Base-by-base conservation (phyloP, 2,329 filamentous ascomycete species). In the Pleurostoma richardsiae region DNA sequence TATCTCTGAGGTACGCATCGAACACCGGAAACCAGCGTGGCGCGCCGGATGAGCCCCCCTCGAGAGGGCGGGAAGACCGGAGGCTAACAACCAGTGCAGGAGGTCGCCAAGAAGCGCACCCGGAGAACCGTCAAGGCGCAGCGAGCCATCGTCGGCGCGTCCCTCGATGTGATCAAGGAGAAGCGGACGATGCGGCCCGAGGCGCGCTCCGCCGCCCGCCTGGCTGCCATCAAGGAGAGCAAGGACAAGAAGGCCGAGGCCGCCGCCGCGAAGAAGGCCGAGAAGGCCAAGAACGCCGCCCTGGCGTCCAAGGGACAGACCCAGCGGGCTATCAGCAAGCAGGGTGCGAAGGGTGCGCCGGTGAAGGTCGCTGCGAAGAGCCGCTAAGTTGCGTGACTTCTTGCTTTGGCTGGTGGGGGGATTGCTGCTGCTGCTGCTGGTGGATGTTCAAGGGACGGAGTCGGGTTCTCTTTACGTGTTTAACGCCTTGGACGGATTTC, bases 131-230 rank as follows among this genome's bases (percentile, higher is more conserved):
- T 99, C 79, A 99, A 99, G 88, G 75, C 88, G 74, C 94, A 99
- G 85, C 91, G 94, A 82, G 92, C 87, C 71, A 95, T 99, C 74
- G 94, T 99, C 64, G 94, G 94, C 83, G 94, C 94, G 62, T 96
- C 94, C 56, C 91, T 99, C 74, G 94, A 99, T 72, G 90, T 97
- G 69, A 97, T 99, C 85, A 97, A 96, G 86, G 94, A 99, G 86
- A 90, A 90, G 79, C 91, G 94, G 69, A 75, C 82, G 64, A 85
- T 90, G 82, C 90, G 94, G 73, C 94, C 94, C 63, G 94, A 97
- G 81, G 92, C 90, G 70, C 91, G 94, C 72, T 81, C 84, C 65
- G 94, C 94, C 66, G 91, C 90, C 69, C 92, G 94, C 69, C 78
- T 81, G 61, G 79, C 85, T 63, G 92, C 94, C 72, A 91, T 97